Evolutionary conservation across 1,284 basidiomycete genomes (phyloP), one percentile per base, ranked within the genome.

Genomic region (Porogramme epimiltina): DNA sequence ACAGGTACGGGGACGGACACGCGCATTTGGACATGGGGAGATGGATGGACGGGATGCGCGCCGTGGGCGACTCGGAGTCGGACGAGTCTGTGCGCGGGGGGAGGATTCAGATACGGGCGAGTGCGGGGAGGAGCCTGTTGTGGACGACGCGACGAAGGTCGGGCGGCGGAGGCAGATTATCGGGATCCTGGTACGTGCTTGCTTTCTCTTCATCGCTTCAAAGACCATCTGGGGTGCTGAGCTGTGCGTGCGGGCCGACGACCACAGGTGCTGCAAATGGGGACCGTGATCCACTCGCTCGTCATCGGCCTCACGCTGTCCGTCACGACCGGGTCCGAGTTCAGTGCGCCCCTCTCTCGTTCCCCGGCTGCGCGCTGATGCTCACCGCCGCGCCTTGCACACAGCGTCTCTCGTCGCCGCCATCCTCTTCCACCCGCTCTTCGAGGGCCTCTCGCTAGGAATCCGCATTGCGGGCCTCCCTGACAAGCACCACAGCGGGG

Each of bases 231-330:
- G n/a, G n/a, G n/a, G n/a, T n/a, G n/a, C n/a, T n/a, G n/a, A n/a
- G n/a, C n/a, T n/a, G n/a, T n/a, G n/a, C n/a, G n/a, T n/a, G n/a
- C n/a, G n/a, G n/a, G n/a, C n/a, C n/a, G n/a, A n/a, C n/a, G n/a
- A n/a, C n/a, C n/a, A n/a, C 49, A 89, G 86, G 82, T 90, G 25
- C 71, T 90, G 10, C 86, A 90, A 79, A 62, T 87, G 1, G 88
- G 87, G 25, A 90, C 90, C 56, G 88, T 89, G 85, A 79, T 90
- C n/a, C 89, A 90, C 58, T 89, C 87, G 0, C 68, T 88, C n/a
- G 84, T 90, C 19, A 87, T 91, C 49, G 87, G 87, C 2, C 66
- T 90, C 16, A 90, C 87, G 2, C 70, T 91, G 19, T 78, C 85
- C 2, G 82, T 90, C 51, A 80, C 85, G 1, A 74, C 77, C 4